Evolutionary conservation across 208 protist species (phyloP).

Genomic region (Acanthamoeba castellanii): DNA sequence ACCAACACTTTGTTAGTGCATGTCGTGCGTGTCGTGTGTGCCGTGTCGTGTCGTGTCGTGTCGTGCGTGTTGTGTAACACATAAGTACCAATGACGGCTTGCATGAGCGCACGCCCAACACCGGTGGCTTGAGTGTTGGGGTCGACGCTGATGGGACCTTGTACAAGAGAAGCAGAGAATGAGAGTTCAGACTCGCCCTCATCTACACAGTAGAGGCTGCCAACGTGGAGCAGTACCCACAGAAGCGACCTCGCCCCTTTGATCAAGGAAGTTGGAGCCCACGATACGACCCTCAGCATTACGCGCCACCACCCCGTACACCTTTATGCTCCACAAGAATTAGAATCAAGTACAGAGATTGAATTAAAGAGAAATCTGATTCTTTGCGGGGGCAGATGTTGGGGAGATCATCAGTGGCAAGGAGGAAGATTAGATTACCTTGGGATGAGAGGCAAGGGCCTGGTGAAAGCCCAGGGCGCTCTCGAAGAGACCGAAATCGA

Average conservation of each 20-base stretch:
- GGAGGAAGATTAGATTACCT: not conserved
- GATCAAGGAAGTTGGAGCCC: conserved; percentile 53
- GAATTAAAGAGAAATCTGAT: too few species aligned
- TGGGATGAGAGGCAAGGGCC: not conserved
- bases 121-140: conserved; percentile 7
- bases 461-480: not conserved
- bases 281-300: conserved; percentile 2
- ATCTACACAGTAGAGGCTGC: not conserved
- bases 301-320: conserved; percentile 22
- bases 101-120: conserved; percentile 21
- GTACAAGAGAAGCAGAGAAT: not conserved
- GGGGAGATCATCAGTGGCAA: too few species aligned
- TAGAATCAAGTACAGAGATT: not conserved
- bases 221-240: not conserved
- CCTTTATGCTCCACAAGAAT: not conserved
- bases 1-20: not conserved
- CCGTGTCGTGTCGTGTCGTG: not conserved
- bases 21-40: not conserved
- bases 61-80: not conserved
- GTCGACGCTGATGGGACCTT: conserved; percentile 3
- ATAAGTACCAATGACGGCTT: conserved; percentile 26
- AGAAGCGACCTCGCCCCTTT: not conserved
- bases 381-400: too few species aligned
- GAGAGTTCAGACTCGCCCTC: not conserved
- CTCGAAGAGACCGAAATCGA: not conserved